phyloP scores from a whole-genome alignment of 2,329 filamentous ascomycete species.

The Uncinocarpus reesii region DNA sequence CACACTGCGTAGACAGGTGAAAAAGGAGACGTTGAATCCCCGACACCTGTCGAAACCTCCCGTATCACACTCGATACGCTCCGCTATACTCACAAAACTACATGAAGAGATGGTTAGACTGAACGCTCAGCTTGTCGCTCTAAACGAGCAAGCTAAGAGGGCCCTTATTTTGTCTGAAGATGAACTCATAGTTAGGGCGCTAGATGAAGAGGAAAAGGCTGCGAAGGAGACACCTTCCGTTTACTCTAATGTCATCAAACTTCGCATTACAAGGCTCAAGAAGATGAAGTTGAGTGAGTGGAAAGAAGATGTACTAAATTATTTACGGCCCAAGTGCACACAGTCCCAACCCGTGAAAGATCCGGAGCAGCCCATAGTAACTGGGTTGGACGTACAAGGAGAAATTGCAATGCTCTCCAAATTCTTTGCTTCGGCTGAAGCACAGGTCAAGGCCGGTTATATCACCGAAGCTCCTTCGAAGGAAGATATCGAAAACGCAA shows the following conservation, averaged over 20 bases:
- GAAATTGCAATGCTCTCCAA: constrained; percentile 51
- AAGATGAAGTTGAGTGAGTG: constrained; percentile 65
- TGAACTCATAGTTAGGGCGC: constrained; percentile 38
- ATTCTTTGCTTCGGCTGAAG: constrained; percentile 22
- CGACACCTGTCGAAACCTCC: constrained; percentile 37
- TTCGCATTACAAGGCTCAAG: constrained; percentile 63
- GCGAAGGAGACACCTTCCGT: constrained; percentile 58
- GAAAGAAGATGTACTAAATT: constrained; percentile 50
- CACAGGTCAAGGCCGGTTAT: constrained; percentile 42
- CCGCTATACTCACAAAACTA: constrained; percentile 36
- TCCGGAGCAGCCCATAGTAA: constrained; percentile 45
- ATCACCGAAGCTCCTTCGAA: constrained; percentile 57
- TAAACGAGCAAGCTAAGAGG: constrained; percentile 24
- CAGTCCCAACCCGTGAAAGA: constrained; percentile 8
- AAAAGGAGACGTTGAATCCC: constrained; percentile 37
- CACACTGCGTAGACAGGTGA: constrained; percentile 22
- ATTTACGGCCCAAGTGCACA: constrained; percentile 21
- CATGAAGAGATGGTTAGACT: constrained; percentile 35
- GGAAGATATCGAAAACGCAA: constrained; percentile 56
- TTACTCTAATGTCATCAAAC: constrained; percentile 77
- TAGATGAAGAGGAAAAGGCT: constrained; percentile 62
- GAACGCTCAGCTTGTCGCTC: constrained; percentile 31
- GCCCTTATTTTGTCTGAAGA: constrained; percentile 32
- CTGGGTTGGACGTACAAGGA: constrained; percentile 54
- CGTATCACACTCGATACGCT: constrained; percentile 33